These are phyloP conservation scores for Syzygium malaccense DNA, from an alignment of 441 rosid species.

Conservation along the genomic window DNA sequence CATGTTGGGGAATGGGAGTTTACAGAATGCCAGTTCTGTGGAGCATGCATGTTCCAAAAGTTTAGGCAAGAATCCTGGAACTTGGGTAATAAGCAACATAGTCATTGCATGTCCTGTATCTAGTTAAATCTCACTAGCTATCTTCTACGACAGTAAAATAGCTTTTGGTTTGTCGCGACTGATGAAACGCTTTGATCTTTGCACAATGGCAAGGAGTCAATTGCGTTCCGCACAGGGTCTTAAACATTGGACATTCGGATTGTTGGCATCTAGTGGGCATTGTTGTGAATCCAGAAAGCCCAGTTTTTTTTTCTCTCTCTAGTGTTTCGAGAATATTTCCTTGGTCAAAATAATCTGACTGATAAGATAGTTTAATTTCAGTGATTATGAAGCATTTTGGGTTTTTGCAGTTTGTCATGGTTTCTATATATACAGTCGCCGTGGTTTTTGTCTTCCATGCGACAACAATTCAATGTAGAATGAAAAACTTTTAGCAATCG, in stretches of 20 bases:
- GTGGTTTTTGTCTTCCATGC: background rate
- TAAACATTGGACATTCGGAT: background rate
- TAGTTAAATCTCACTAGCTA: background rate
- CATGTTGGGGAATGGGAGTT: background rate
- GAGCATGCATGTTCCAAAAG: background rate
- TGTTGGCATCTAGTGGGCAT: background rate
- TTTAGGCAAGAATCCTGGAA: background rate
- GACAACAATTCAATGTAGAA: background rate
- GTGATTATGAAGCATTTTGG: background rate
- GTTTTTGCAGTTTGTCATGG: background rate
- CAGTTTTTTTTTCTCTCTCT: background rate
- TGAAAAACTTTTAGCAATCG: background rate
- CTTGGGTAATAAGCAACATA: background rate
- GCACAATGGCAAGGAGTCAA: background rate
- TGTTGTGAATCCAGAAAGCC: background rate
- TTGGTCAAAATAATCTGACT: background rate
- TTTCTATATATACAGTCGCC: background rate
- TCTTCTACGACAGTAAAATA: background rate
- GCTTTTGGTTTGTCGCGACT: background rate
- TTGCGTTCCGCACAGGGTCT: background rate
- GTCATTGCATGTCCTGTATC: background rate
- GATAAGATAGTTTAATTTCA: background rate
- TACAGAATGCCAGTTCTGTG: background rate
- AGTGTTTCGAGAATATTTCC: background rate
- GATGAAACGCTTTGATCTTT: background rate